Evolutionary conservation across 257 asterid species (phyloP), one percentile per base, ranked within the genome.

Genomic region (Cinchona pubescens): DNA sequence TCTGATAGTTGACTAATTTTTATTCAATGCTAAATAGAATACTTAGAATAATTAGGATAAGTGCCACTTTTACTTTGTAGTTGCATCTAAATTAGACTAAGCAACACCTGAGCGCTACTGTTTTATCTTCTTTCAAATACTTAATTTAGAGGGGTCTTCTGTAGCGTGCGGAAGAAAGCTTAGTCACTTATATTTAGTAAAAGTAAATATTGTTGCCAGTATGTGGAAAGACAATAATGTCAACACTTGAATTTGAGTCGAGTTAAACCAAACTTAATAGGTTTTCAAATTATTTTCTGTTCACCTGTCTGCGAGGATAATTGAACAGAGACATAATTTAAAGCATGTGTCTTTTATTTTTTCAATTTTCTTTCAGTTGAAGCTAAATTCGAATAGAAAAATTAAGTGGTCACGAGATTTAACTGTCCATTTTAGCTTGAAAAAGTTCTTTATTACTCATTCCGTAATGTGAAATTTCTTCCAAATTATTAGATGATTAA

Each of bases 381-480:
- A 19, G n/a, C 64, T 59, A 67, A 66, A 51, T 40, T 65, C 11
- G 34, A n/a, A 45, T 55, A 14, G 25, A 75, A 75, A 75, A 38
- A 35, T 78, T n/a, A 19, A 37, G 37, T 16, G 4, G 67, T 65
- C 74, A 18, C 59, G 37, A 32, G 19, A 53, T 66, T 66, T 68
- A 38, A 14, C 59, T 66, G 74, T 49, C 58, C 5, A 15, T 32
- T 3, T 4, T 53, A 16, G 73, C n/a, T n/a, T n/a, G n/a, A n/a
- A n/a, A n/a, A n/a, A n/a, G n/a, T n/a, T n/a, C n/a, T n/a, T n/a
- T n/a, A n/a, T n/a, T n/a, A n/a, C n/a, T n/a, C n/a, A n/a, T n/a
- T n/a, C n/a, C n/a, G n/a, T n/a, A n/a, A n/a, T n/a, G n/a, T n/a
- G n/a, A n/a, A n/a, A n/a, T n/a, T n/a, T n/a, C n/a, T n/a, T n/a